Evolutionary conservation across 306 rosid genomes (phyloP), one percentile per base, ranked within the genome.

Genomic region (Carpinus fangiana): DNA sequence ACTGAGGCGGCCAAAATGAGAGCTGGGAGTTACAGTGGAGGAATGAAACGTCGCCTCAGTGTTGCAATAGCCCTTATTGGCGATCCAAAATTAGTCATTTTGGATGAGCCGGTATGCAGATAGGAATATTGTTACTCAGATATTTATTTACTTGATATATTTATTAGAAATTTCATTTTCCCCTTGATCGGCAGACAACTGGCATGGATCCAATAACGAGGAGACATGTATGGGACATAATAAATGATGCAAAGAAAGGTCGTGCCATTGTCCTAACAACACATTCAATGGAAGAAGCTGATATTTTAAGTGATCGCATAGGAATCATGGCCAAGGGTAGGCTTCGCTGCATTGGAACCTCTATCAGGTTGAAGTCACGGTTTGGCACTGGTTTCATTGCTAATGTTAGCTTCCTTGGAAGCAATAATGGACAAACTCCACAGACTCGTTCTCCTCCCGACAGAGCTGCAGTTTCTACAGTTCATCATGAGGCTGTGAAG

Each of bases 271-370:
- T 94, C 78, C 91, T 92, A 50, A 94, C 97, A 64, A 94, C 98
- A 46, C 97, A 94, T 80, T 94, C 97, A 53, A 94, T 94, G 98
- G 98, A 94, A 87, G 98, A 94, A 89, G 98, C 97, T 34, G 97
- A 90, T 81, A 86, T 90, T 83, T 80, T 94, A 81, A 83, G 98
- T 45, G 97, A 94, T 76, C 88, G 97, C 77, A 92, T 94, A 36
- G 97, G 95, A 76, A 94, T 92, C 76, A 94, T 92, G 97, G 97
- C 97, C 26, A 92, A 92, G 84, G 98, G 98, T 70, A 89, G 82
- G 88, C 95, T 94, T 41, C 87, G 91, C 28, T 94, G 98, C 78
- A 90, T 92, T 78, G 98, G 98, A 52, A 94, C 91, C 79, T 90
- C 97, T 41, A 86, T 87, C 82, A 82, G 97, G 83, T 86, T 92